Evolutionary conservation across 2,329 filamentous ascomycete species (phyloP).

Genomic region (Magnaporthiopsis rhizophila): DNA sequence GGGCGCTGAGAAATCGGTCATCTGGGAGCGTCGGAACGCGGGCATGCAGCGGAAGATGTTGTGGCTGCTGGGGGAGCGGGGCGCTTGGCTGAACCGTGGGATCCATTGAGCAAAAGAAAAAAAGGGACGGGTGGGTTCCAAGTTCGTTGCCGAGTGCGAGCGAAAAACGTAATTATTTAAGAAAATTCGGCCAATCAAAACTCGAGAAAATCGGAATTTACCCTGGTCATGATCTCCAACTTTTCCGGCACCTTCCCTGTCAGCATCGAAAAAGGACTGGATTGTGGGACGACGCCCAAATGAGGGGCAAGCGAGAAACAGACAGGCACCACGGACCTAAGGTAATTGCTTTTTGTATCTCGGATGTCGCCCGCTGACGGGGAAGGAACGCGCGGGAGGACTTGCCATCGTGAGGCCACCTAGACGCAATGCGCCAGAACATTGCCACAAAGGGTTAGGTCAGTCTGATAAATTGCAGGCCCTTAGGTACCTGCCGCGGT

Average conservation of each 20-base stretch:
- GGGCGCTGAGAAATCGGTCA: background rate
- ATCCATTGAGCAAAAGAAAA: background rate
- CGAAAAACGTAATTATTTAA: constrained; percentile 1
- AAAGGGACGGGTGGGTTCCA: background rate
- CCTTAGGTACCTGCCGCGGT: background rate
- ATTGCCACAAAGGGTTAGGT: background rate
- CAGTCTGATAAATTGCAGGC: background rate
- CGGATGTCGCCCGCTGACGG: background rate
- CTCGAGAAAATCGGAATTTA: constrained; percentile 14
- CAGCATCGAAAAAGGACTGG: background rate
- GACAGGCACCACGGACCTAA: background rate
- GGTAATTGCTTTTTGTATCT: background rate
- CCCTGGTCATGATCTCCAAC: background rate
- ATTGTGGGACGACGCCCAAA: background rate
- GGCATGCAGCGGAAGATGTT: background rate
- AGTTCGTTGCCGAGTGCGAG: too few relatives aligned
- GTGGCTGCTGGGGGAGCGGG: background rate
- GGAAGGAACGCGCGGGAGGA: background rate
- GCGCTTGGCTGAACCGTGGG: too few relatives aligned
- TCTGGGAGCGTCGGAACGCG: background rate
- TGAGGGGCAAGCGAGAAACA: background rate
- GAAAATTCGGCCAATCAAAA: constrained; percentile 24
- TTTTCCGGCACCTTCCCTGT: background rate
- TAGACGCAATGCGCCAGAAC: background rate
- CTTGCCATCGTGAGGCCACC: background rate